These are phyloP conservation scores for Pseudozyma hubeiensis DNA, from an alignment of 1,284 basidiomycete species.

Conservation along the genomic window DNA sequence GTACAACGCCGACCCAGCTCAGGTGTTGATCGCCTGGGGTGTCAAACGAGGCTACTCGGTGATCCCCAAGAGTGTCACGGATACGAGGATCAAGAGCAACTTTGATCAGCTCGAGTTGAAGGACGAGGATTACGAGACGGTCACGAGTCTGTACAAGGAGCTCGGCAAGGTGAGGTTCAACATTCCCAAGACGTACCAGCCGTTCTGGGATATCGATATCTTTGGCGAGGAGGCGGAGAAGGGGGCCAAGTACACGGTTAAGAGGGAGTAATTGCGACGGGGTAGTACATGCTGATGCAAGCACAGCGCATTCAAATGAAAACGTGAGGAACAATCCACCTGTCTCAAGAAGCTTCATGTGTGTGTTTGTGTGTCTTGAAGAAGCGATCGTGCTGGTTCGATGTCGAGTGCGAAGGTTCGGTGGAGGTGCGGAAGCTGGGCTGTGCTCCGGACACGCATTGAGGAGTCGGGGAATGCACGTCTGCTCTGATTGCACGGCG, in stretches of 20 bases:
- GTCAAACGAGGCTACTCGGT: slow-evolving; percentile 67
- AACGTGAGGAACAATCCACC: too few relatives aligned
- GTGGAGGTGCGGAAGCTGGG: too few relatives aligned
- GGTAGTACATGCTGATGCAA: not conserved
- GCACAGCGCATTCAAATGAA: too few relatives aligned
- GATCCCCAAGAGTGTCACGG: slow-evolving; percentile 70
- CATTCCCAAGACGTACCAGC: slow-evolving; percentile 52
- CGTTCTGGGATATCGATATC: slow-evolving; percentile 61
- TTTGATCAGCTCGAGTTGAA: slow-evolving; percentile 66
- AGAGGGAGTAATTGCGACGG: slow-evolving; percentile 40
- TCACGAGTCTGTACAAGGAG: slow-evolving; percentile 53
- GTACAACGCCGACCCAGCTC: slow-evolving; percentile 64
- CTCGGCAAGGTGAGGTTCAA: slow-evolving; percentile 67
- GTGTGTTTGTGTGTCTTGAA: too few relatives aligned
- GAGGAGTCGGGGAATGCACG: too few relatives aligned
- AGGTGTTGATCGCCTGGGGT: slow-evolving; percentile 70
- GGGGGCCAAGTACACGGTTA: slow-evolving; percentile 51
- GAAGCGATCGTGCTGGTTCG: too few relatives aligned
- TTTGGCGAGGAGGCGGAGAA: slow-evolving; percentile 62
- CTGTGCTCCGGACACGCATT: too few relatives aligned
- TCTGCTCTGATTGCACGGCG: too few relatives aligned
- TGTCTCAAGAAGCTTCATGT: too few relatives aligned
- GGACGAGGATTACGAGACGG: slow-evolving; percentile 64
- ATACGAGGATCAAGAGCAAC: slow-evolving; percentile 68
- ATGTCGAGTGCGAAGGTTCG: too few relatives aligned